Percentiles rank a stretch among this genome's conserved stretches.
Evolutionary conservation across 2,329 filamentous ascomycete genomes (phyloP).

Genomic region (Ascochyta pisi): DNA sequence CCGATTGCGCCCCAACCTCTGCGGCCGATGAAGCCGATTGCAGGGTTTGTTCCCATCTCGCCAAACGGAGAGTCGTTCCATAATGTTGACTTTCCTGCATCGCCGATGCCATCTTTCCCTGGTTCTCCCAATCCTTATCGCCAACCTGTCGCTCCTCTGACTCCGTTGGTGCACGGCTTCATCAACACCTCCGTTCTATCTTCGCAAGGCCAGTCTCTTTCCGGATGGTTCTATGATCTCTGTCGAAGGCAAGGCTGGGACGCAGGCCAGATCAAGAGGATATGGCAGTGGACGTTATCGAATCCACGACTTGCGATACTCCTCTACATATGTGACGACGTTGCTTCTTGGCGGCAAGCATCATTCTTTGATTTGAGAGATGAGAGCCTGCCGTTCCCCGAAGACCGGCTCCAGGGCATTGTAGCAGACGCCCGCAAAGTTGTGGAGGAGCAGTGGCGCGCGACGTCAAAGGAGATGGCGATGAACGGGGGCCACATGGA

Average conservation of each 20-base stretch:
- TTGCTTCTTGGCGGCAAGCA: slow-evolving; percentile 48
- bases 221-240: slow-evolving; percentile 47
- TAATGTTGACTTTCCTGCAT: slow-evolving; percentile 37
- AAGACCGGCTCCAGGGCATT: slow-evolving; percentile 48
- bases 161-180: slow-evolving; percentile 45
- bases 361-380: slow-evolving; percentile 49
- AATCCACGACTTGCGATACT: slow-evolving; percentile 49
- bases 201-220: slow-evolving; percentile 47
- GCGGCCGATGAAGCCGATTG: slow-evolving; percentile 40
- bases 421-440: slow-evolving; percentile 47
- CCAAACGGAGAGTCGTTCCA: slow-evolving; percentile 43
- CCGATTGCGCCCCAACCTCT: slow-evolving; percentile 49
- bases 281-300: slow-evolving; percentile 51
- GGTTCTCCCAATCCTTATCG: slow-evolving; percentile 48
- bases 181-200: slow-evolving; percentile 46
- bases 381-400: slow-evolving; percentile 47
- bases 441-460: slow-evolving; percentile 51
- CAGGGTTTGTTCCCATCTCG: slow-evolving; percentile 46
- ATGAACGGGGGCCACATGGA: slow-evolving; percentile 48
- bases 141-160: slow-evolving; percentile 32
- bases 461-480: slow-evolving; percentile 48
- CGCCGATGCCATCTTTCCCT: slow-evolving; percentile 34
- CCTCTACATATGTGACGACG: slow-evolving; percentile 49
- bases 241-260: slow-evolving; percentile 48
- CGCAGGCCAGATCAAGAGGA: slow-evolving; percentile 41